Percentiles rank a stretch among this genome's conserved stretches.
phyloP scores from a whole-genome alignment of 306 rosid species.

The Chamaecrista fasciculata region DNA sequence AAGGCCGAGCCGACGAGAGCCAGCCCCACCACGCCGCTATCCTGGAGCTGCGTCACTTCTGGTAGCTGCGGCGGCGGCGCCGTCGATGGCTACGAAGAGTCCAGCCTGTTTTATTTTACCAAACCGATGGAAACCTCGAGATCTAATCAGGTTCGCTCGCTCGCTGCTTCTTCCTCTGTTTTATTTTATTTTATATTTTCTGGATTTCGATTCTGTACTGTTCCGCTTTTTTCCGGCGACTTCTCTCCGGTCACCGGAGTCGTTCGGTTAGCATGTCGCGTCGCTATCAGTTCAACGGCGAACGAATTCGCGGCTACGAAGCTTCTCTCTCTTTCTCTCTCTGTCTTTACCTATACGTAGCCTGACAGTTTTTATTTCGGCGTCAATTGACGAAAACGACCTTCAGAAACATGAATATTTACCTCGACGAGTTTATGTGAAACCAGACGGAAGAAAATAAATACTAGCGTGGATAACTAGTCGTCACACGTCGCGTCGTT shows the following conservation, averaged over 20 bases:
- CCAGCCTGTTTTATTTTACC: slow-evolving; percentile 39
- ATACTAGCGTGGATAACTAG: not conserved
- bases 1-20: slow-evolving; percentile 44
- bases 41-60: slow-evolving; percentile 79
- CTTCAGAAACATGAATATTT: slow-evolving; percentile 14
- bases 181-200: not conserved
- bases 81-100: slow-evolving; percentile 52
- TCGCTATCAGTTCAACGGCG: not conserved
- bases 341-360: not conserved
- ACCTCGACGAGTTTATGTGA: slow-evolving; percentile 12
- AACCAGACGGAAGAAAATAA: slow-evolving; percentile 20
- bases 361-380: slow-evolving; percentile 27
- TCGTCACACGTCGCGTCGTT: slow-evolving; percentile 29
- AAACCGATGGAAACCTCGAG: slow-evolving; percentile 42
- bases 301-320: not conserved
- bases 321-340: not conserved
- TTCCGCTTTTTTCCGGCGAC: not conserved
- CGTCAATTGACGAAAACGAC: slow-evolving; percentile 45
- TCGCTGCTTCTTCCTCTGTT: not conserved
- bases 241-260: not conserved
- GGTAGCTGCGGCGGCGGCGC: slow-evolving; percentile 52
- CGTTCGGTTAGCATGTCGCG: not conserved
- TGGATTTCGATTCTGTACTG: no score
- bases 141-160: slow-evolving; percentile 84
- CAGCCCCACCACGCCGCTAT: slow-evolving; percentile 91